These are phyloP conservation scores for Paspalum vaginatum DNA, from an alignment of 176 grass and related monocot genomes.

Conservation along the genomic window DNA sequence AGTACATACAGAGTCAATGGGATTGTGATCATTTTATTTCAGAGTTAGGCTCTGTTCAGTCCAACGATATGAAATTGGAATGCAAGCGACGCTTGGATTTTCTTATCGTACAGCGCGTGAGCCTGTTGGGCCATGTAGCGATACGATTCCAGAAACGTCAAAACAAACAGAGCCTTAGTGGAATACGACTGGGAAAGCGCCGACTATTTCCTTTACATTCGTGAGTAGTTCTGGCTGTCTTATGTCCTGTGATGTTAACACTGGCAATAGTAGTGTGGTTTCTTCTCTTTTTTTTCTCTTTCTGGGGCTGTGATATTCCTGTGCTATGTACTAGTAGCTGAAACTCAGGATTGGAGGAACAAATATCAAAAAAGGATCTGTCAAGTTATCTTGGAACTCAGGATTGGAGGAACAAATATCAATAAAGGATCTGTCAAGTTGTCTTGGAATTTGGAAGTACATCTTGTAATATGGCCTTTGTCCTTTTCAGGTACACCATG, in stretches of 20 bases:
- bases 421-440: background rate
- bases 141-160: no score
- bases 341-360: background rate
- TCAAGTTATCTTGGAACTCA: conserved; percentile 22
- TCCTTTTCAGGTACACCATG: conserved; percentile 65
- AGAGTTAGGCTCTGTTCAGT: no score
- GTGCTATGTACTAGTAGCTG: background rate
- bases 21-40: background rate
- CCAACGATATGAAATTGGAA: no score
- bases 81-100: no score
- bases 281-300: conserved; percentile 34
- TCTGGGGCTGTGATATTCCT: conserved; percentile 7
- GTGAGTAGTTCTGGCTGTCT: background rate
- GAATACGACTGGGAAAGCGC: background rate
- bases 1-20: background rate
- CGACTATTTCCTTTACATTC: background rate
- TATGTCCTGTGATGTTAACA: background rate
- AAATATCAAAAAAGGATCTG: background rate
- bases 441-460: conserved; percentile 4
- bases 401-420: background rate
- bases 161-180: no score
- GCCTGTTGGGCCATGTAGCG: no score
- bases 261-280: conserved; percentile 8
- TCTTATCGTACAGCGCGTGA: no score
- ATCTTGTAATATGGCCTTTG: background rate